Conservation (phyloP, 331 rosid species). For the Erythrophleum ivorense region DNA sequence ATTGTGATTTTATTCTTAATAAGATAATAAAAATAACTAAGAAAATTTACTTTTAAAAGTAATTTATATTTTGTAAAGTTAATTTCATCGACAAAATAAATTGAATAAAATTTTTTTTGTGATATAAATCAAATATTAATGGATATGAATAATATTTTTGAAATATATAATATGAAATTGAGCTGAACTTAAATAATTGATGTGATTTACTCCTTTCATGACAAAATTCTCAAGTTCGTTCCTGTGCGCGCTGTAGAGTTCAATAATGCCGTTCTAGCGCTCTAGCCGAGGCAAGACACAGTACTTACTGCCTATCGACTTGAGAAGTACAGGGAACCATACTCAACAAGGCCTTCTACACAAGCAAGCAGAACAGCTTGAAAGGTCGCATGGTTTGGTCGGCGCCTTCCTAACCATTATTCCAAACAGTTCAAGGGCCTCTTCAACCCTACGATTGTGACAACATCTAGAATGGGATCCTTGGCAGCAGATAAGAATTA, state of each 20-base stretch:
- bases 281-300: constrained; percentile 58
- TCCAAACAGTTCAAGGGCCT: constrained; percentile 52
- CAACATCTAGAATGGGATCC: no score
- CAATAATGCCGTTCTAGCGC: constrained; percentile 72
- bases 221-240: constrained; percentile 62
- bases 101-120: no score
- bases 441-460: constrained; percentile 53
- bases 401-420: constrained; percentile 54
- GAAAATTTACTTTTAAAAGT: no score
- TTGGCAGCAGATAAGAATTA: no score
- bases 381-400: constrained; percentile 69
- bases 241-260: constrained; percentile 61
- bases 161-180: no score
- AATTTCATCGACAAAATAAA: no score
- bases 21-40: no score
- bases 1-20: no score
- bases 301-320: constrained; percentile 60
- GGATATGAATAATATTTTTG: no score
- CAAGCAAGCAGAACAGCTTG: constrained; percentile 71
- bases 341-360: constrained; percentile 48
- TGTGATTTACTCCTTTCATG: neutral
- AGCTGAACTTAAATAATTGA: no score
- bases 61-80: no score
- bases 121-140: no score
- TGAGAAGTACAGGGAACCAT: constrained; percentile 35